Conservation (phyloP, 2,329 filamentous ascomycete genomes). For the Aspergillus versicolor region DNA sequence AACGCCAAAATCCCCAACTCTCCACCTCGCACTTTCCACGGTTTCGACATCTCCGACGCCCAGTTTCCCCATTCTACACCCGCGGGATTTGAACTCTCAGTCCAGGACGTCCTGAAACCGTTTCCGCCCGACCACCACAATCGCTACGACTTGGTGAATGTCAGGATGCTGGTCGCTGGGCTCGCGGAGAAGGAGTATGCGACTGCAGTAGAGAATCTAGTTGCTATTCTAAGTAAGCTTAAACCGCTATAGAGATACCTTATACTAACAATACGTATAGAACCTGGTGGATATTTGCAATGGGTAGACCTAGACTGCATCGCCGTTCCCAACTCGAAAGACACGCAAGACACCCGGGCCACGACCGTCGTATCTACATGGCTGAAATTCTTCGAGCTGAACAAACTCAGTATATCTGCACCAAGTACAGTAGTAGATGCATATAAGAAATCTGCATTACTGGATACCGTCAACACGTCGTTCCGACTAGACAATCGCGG, state of each 20-base stretch:
- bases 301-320: neutral
- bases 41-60: slow-evolving; percentile 2
- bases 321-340: neutral
- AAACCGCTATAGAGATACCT: too few species aligned
- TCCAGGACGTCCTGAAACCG: neutral
- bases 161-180: neutral
- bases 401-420: neutral
- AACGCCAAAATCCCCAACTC: neutral
- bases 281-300: slow-evolving; percentile 5
- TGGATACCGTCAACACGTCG: neutral
- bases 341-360: neutral
- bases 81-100: neutral
- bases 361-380: neutral
- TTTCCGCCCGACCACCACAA: neutral
- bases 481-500: neutral
- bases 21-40: neutral
- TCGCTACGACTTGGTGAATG: slow-evolving; percentile 5
- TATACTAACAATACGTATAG: neutral
- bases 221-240: neutral
- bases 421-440: neutral
- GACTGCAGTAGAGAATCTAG: neutral
- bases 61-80: neutral
- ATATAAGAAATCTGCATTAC: neutral
- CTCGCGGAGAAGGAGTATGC: neutral
- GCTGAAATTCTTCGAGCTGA: neutral